Evolutionary conservation across 768 basidiomycete species (phyloP).

Genomic region (Tricholoma furcatifolium): DNA sequence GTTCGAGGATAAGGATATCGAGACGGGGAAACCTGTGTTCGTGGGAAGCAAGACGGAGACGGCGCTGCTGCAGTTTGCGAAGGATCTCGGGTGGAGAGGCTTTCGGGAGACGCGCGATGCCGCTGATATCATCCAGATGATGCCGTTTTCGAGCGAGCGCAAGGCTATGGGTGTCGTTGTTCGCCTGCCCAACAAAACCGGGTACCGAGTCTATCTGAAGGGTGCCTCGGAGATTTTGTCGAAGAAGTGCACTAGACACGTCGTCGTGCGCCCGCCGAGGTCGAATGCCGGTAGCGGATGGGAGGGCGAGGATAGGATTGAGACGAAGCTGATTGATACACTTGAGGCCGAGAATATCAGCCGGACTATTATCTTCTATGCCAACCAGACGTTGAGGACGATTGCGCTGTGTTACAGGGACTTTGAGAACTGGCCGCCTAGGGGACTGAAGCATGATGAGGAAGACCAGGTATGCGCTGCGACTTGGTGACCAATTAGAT

Average conservation of each 20-base stretch:
- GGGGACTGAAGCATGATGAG: constrained; percentile 33
- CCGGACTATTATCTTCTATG: constrained; percentile 96
- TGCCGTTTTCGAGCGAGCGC: constrained; percentile 91
- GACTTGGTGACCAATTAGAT: neutral
- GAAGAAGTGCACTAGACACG: constrained; percentile 69
- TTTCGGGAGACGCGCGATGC: constrained; percentile 66
- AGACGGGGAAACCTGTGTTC: constrained; percentile 59
- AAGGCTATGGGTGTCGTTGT: constrained; percentile 96
- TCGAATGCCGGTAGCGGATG: constrained; percentile 17
- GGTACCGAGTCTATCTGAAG: constrained; percentile 70
- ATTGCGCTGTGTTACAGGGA: constrained; percentile 94
- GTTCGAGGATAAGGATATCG: constrained; percentile 77
- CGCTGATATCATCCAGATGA: constrained; percentile 73
- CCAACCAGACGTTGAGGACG: constrained; percentile 92
- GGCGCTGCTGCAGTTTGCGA: constrained; percentile 82
- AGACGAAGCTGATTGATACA: constrained; percentile 61
- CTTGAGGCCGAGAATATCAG: constrained; percentile 79
- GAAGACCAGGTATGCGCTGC: constrained; percentile 50
- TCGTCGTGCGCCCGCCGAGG: constrained; percentile 55
- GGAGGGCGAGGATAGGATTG: constrained; percentile 32
- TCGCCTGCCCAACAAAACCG: constrained; percentile 46
- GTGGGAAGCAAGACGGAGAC: constrained; percentile 96
- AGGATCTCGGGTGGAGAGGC: constrained; percentile 73
- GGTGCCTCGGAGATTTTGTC: constrained; percentile 94
- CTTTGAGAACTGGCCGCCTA: constrained; percentile 83